phyloP scores from a whole-genome alignment of 345 rosid species.

The Hibiscus tridactylites region DNA sequence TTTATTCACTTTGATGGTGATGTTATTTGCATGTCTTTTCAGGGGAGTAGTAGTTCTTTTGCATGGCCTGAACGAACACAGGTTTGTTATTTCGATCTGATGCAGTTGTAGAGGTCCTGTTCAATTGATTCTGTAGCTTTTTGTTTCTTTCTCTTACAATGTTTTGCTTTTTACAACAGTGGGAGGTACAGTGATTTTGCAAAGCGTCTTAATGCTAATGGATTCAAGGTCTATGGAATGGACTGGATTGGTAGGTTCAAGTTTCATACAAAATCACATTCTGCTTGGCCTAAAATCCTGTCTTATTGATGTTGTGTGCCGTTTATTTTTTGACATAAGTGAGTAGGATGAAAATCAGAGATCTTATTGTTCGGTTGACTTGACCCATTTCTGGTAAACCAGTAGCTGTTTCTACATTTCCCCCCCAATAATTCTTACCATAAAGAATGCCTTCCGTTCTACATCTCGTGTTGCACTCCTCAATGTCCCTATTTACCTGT shows the following conservation, averaged over 20 bases:
- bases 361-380: neutral
- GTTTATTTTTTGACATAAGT: neutral
- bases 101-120: neutral
- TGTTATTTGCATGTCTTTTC: constrained; percentile 4
- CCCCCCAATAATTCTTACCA: neutral
- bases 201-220: constrained; percentile 68
- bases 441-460: neutral
- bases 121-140: neutral
- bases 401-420: neutral
- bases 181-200: constrained; percentile 83
- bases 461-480: neutral
- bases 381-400: neutral
- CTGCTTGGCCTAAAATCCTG: neutral
- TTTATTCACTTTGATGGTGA: neutral
- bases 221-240: constrained; percentile 86
- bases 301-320: neutral
- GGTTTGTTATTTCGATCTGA: constrained; percentile 35
- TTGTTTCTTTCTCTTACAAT: neutral
- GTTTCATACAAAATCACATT: neutral
- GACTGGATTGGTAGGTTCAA: constrained; percentile 83
- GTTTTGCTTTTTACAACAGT: constrained; percentile 28
- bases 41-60: constrained; percentile 77
- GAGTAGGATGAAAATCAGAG: neutral
- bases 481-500: neutral
- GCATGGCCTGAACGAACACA: constrained; percentile 92